Evolutionary conservation across 176 grass and related monocot species (phyloP).

Genomic region (Juncus effusus): DNA sequence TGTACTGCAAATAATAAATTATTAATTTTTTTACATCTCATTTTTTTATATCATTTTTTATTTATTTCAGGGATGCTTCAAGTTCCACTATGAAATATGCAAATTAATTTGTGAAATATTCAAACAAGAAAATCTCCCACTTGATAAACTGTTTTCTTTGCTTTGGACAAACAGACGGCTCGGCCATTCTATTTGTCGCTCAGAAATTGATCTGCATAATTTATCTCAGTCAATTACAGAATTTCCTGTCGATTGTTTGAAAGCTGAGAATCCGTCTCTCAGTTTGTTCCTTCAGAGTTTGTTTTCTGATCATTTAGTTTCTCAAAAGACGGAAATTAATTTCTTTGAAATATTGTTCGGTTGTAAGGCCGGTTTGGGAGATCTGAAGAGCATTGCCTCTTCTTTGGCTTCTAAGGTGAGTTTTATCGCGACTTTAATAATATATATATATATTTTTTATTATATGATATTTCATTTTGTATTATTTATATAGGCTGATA

Average conservation of each 20-base stretch:
- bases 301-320: conserved; percentile 22
- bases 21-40: too few relatives aligned
- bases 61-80: conserved; percentile 56
- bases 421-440: neutral
- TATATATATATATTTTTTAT: too few relatives aligned
- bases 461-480: conserved; percentile 27
- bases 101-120: conserved; percentile 57
- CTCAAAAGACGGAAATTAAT: conserved; percentile 33
- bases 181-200: conserved; percentile 62
- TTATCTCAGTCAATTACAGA: conserved; percentile 24
- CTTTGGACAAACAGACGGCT: conserved; percentile 34
- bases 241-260: conserved; percentile 66
- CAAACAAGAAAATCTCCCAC: conserved; percentile 46
- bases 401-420: conserved; percentile 69
- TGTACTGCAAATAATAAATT: too few relatives aligned
- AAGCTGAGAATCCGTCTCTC: conserved; percentile 43
- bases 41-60: conserved; percentile 9
- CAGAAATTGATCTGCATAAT: conserved; percentile 45
- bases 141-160: conserved; percentile 48
- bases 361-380: conserved; percentile 36
- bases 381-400: conserved; percentile 44
- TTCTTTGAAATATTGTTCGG: conserved; percentile 29
- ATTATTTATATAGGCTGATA: conserved; percentile 40
- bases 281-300: conserved; percentile 39
- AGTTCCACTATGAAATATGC: conserved; percentile 72